These are phyloP conservation scores for Chlorophyllum brunneum DNA, from an alignment of 768 basidiomycete genomes.

Conservation along the genomic window DNA sequence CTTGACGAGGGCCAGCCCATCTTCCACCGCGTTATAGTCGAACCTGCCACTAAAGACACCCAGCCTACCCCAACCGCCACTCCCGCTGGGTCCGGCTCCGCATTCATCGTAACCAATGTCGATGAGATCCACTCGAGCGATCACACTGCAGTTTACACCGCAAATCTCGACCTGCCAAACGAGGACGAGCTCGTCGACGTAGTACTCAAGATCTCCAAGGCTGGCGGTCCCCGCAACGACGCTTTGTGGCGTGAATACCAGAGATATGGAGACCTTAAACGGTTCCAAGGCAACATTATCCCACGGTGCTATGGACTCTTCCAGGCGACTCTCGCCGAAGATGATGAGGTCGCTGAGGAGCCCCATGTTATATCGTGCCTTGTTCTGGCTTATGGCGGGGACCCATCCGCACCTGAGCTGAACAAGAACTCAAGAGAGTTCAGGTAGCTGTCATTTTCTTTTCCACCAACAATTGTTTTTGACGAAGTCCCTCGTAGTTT, in stretches of 20 bases:
- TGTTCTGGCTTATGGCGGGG: slow-evolving; percentile 7
- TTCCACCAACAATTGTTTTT: neutral
- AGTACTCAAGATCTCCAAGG: slow-evolving; percentile 11
- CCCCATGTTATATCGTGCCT: slow-evolving; percentile 8
- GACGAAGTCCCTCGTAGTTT: neutral
- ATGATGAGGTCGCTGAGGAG: neutral
- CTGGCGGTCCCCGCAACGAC: slow-evolving; percentile 5
- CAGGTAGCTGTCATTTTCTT: neutral
- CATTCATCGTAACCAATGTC: slow-evolving; percentile 9
- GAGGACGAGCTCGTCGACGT: slow-evolving; percentile 7
- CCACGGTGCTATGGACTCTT: slow-evolving; percentile 12
- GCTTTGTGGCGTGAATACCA: slow-evolving; percentile 9
- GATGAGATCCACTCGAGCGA: slow-evolving; percentile 10
- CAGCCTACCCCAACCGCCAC: neutral
- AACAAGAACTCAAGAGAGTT: slow-evolving; percentile 12
- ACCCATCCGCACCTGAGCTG: slow-evolving; percentile 2
- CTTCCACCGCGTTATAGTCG: slow-evolving; percentile 7
- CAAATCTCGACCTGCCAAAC: slow-evolving; percentile 1
- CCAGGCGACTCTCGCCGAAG: slow-evolving; percentile 7
- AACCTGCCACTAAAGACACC: neutral
- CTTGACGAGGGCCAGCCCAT: slow-evolving; percentile 11
- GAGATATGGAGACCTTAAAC: slow-evolving; percentile 6
- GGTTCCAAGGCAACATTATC: slow-evolving; percentile 5
- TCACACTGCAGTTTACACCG: slow-evolving; percentile 5
- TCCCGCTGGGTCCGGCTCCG: neutral